Evolutionary conservation across 2,329 filamentous ascomycete genomes (phyloP).

Genomic region (Alternaria triticina): DNA sequence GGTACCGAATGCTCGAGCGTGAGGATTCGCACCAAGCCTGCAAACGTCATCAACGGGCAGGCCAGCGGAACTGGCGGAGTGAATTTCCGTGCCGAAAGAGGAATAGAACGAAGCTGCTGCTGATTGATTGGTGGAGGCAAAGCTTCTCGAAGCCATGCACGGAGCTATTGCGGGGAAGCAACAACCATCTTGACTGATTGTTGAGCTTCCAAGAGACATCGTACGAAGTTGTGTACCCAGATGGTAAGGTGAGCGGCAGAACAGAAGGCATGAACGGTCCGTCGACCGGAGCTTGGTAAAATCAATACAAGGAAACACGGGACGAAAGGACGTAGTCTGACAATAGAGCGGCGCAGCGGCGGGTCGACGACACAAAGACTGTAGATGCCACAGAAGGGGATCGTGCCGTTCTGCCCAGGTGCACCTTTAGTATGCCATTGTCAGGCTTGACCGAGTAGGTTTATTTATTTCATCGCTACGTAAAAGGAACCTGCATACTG

Average conservation of each 20-base stretch:
- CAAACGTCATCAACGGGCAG: slow-evolving; percentile 24
- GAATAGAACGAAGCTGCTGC: slow-evolving; percentile 6
- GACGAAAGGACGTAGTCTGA: neutral
- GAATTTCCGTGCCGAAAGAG: slow-evolving; percentile 30
- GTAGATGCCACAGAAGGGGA: neutral
- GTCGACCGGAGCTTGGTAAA: slow-evolving; percentile 2
- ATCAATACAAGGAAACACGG: neutral
- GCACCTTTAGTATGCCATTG: neutral
- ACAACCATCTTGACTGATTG: neutral
- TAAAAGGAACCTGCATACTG: neutral
- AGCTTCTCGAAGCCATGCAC: slow-evolving; percentile 26
- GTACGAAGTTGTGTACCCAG: neutral
- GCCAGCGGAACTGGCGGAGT: slow-evolving; percentile 29
- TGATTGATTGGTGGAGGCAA: slow-evolving; percentile 36
- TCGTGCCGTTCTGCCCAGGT: neutral
- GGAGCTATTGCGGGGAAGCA: slow-evolving; percentile 21
- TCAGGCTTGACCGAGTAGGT: neutral
- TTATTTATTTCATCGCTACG: neutral
- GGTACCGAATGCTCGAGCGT: slow-evolving; percentile 17
- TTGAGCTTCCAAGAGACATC: neutral
- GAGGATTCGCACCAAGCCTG: slow-evolving; percentile 11
- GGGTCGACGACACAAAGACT: neutral
- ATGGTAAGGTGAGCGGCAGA: neutral
- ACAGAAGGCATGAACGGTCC: slow-evolving; percentile 3
- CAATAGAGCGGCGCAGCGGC: neutral